Evolutionary conservation across 2,329 filamentous ascomycete species (phyloP).

Genomic region (Scedosporium apiospermum): DNA sequence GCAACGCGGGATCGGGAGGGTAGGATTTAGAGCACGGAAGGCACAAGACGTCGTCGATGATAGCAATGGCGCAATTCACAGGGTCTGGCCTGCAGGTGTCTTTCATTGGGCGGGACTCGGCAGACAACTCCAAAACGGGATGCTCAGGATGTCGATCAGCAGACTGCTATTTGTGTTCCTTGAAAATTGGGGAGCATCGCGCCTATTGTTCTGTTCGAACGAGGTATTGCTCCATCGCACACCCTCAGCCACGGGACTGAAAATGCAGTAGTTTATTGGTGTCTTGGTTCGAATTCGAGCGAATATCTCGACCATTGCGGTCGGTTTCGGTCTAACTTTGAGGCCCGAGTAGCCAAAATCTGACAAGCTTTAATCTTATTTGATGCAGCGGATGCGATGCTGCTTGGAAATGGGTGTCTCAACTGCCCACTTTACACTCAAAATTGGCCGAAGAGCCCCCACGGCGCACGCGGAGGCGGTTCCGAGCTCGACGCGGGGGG

Average conservation of each 20-base stretch:
- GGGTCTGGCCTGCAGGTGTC: neutral
- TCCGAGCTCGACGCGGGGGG: neutral
- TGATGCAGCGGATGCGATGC: neutral
- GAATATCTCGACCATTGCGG: neutral
- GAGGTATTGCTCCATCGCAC: neutral
- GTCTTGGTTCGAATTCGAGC: neutral
- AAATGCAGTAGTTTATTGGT: neutral
- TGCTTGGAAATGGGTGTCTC: neutral
- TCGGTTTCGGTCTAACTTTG: neutral
- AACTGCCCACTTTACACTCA: neutral
- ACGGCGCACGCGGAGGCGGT: neutral
- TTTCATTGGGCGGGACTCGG: neutral
- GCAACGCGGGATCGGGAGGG: neutral
- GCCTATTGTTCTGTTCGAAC: neutral
- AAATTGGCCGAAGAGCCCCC: neutral
- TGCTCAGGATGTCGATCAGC: neutral
- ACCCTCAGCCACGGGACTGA: neutral
- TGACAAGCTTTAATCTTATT: neutral
- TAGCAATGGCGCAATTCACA: neutral
- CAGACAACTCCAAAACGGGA: neutral
- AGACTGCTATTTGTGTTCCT: neutral
- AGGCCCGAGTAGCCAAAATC: neutral
- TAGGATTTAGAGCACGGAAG: neutral
- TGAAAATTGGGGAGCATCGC: neutral
- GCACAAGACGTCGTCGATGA: neutral